Conservation (phyloP, 768 basidiomycete genomes). For the Agaricus blazei region DNA sequence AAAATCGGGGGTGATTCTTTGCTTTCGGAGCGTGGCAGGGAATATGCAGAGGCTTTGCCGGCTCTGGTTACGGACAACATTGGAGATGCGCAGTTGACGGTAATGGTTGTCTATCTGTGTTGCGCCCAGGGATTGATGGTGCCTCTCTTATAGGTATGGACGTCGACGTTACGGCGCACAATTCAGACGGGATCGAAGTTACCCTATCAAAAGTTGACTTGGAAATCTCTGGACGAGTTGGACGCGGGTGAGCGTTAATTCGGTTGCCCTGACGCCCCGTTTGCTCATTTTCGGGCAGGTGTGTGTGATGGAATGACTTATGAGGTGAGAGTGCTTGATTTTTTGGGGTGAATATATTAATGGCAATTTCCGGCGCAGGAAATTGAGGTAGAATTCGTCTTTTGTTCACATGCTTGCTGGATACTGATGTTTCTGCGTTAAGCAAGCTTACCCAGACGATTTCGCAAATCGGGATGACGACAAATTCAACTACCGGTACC, state of each 20-base stretch:
- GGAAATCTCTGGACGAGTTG: conserved; percentile 98
- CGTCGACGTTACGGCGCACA: conserved; percentile 92
- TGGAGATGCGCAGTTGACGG: conserved; percentile 83
- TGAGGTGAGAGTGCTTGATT: conserved; percentile 33
- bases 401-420: neutral
- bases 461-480: conserved; percentile 98
- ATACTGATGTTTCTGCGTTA: neutral
- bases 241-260: conserved; percentile 62
- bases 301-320: conserved; percentile 99
- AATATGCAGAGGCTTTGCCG: conserved; percentile 85
- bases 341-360: neutral
- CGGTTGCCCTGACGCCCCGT: neutral
- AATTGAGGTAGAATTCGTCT: conserved; percentile 66
- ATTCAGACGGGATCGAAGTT: conserved; percentile 84
- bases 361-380: conserved; percentile 37
- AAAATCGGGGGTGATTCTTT: conserved; percentile 97
- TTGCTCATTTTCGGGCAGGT: conserved; percentile 27
- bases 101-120: conserved; percentile 26
- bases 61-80: conserved; percentile 86
- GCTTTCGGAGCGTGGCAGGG: conserved; percentile 76
- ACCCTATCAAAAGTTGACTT: conserved; percentile 88
- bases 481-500: conserved; percentile 98
- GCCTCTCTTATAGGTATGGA: conserved; percentile 73
- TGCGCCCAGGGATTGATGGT: neutral
- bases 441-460: conserved; percentile 96